These are phyloP conservation scores for Candida adriatica DNA, from an alignment of 805 yeast genomes.

Conservation along the genomic window DNA sequence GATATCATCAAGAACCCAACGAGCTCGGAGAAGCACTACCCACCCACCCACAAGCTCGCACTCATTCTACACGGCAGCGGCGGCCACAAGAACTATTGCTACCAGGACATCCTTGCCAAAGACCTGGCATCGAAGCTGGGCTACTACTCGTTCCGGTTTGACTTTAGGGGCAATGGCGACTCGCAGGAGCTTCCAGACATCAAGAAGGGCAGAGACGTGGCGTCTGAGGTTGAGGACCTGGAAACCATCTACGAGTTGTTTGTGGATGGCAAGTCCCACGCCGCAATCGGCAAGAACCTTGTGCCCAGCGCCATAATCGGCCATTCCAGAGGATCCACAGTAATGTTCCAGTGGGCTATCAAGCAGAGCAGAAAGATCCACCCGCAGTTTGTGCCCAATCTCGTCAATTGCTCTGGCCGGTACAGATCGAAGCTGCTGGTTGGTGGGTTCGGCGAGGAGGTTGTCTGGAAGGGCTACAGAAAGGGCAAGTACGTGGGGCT, in stretches of 20 bases:
- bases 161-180: slow-evolving; percentile 80
- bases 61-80: slow-evolving; percentile 77
- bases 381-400: slow-evolving; percentile 45
- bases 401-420: slow-evolving; percentile 72
- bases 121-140: slow-evolving; percentile 53
- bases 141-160: slow-evolving; percentile 63
- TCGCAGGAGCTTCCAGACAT: slow-evolving; percentile 40
- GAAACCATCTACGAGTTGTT: slow-evolving; percentile 33
- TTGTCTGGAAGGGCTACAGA: slow-evolving; percentile 31
- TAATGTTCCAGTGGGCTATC: slow-evolving; percentile 68
- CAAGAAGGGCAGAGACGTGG: slow-evolving; percentile 45
- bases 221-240: slow-evolving; percentile 65
- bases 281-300: slow-evolving; percentile 32
- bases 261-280: slow-evolving; percentile 20
- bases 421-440: slow-evolving; percentile 30
- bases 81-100: slow-evolving; percentile 78
- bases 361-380: slow-evolving; percentile 31
- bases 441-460: slow-evolving; percentile 21
- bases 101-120: slow-evolving; percentile 57
- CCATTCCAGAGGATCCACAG: slow-evolving; percentile 77
- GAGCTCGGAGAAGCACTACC: slow-evolving; percentile 15
- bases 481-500: slow-evolving; percentile 39
- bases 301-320: slow-evolving; percentile 54
- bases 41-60: slow-evolving; percentile 43
- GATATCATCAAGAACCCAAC: slow-evolving; percentile 11